Conservation (phyloP, 179 eudicot genomes). For the Spergularia azorica region DNA sequence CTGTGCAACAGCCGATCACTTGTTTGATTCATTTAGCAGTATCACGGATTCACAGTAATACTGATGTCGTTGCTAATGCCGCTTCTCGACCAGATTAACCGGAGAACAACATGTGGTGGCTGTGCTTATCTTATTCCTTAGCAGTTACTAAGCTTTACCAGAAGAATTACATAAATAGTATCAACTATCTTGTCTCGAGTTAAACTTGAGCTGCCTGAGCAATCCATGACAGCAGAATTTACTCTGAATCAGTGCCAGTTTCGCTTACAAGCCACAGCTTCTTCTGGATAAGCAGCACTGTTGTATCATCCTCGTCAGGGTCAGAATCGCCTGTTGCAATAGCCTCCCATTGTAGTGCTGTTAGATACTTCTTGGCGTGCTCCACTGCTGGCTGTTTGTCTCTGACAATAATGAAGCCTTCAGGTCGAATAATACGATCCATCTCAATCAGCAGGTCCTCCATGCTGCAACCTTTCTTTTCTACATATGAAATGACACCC, state of each 20-base stretch:
- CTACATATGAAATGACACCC: conserved; percentile 37
- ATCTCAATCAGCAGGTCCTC: conserved; percentile 45
- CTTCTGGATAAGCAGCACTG: conserved; percentile 40
- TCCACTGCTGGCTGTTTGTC: conserved; percentile 40
- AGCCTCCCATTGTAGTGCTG: conserved; percentile 46
- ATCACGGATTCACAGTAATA: too few relatives aligned
- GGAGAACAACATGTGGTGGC: background rate
- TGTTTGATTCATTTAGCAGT: too few relatives aligned
- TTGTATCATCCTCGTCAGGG: conserved; percentile 36
- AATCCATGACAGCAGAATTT: background rate
- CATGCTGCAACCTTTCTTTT: conserved; percentile 43
- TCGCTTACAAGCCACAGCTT: conserved; percentile 35
- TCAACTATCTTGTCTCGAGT: too few relatives aligned
- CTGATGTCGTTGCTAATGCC: too few relatives aligned
- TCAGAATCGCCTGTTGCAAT: conserved; percentile 32
- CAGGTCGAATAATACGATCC: conserved; percentile 47
- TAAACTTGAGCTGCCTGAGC: background rate
- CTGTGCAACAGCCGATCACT: too few relatives aligned
- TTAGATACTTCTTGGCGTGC: conserved; percentile 30
- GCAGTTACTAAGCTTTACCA: background rate
- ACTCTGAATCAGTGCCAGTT: conserved; percentile 28
- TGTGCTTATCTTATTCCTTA: background rate
- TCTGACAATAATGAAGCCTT: conserved; percentile 44
- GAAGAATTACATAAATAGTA: background rate
- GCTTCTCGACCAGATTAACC: too few relatives aligned